Conservation (phyloP, 2,329 filamentous ascomycete species). For the Diaporthe citri region DNA sequence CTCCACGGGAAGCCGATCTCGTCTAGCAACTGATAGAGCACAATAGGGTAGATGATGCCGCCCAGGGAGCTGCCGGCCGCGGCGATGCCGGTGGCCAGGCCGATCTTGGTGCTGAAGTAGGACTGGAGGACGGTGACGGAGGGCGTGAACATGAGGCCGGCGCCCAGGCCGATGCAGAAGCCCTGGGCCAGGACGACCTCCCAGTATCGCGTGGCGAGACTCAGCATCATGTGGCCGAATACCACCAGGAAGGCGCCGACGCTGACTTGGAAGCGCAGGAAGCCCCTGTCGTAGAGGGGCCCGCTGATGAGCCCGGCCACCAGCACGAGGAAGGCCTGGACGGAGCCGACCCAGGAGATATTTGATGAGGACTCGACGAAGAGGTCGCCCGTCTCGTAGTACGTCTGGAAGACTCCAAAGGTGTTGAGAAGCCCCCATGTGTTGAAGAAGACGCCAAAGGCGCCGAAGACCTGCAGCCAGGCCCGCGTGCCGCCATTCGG, state of each 20-base stretch:
- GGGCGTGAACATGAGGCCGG: constrained; percentile 56
- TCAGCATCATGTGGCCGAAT: constrained; percentile 60
- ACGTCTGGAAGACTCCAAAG: constrained; percentile 68
- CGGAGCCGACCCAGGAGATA: constrained; percentile 61
- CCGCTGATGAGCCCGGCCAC: constrained; percentile 58
- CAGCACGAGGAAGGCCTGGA: constrained; percentile 61
- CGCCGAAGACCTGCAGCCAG: constrained; percentile 66
- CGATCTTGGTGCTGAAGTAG: constrained; percentile 49
- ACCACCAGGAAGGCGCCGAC: constrained; percentile 57
- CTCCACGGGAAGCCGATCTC: constrained; percentile 47
- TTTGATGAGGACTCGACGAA: constrained; percentile 45
- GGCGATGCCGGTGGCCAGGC: constrained; percentile 51
- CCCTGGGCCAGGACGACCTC: constrained; percentile 60
- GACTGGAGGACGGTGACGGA: constrained; percentile 49
- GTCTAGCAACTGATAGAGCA: constrained; percentile 43
- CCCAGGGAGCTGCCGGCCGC: constrained; percentile 50
- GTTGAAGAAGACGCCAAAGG: constrained; percentile 67
- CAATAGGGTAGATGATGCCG: constrained; percentile 51
- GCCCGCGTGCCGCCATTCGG: constrained; percentile 57
- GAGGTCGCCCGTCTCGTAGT: constrained; percentile 60
- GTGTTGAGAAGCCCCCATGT: constrained; percentile 61
- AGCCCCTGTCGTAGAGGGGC: constrained; percentile 61
- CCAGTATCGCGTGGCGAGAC: constrained; percentile 55
- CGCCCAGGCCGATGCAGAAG: constrained; percentile 59
- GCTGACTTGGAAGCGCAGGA: constrained; percentile 55